These are phyloP conservation scores for Barnettozyma populi DNA, from an alignment of 805 yeast species.

Conservation along the genomic window DNA sequence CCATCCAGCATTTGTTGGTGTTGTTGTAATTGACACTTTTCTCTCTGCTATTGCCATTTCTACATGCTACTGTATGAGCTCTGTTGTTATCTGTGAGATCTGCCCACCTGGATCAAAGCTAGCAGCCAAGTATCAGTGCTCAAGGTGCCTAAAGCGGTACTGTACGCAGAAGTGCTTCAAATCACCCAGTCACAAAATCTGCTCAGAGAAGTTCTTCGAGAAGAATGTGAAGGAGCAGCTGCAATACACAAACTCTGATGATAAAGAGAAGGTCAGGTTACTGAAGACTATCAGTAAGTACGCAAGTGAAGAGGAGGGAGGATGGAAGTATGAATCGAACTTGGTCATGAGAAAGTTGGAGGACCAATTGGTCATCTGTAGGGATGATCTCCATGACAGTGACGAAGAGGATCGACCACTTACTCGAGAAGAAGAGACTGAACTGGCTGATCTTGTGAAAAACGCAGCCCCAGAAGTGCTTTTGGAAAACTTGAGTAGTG, in stretches of 20 bases:
- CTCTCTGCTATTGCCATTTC: not conserved
- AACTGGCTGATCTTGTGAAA: conserved; percentile 3
- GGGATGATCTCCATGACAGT: conserved; percentile 1
- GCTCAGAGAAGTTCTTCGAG: conserved; percentile 7
- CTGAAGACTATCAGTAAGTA: conserved; percentile 3
- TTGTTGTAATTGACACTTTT: not conserved
- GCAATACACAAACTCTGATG: not conserved
- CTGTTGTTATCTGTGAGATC: not conserved
- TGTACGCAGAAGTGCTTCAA: conserved; percentile 11
- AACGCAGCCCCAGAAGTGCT: conserved; percentile 6
- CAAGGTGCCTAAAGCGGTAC: conserved; percentile 6
- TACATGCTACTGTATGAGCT: not conserved
- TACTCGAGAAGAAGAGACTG: conserved; percentile 3
- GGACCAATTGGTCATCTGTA: not conserved
- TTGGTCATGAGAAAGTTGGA: not conserved
- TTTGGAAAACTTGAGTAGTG: conserved; percentile 1
- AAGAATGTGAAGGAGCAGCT: conserved; percentile 1
- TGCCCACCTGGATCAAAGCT: not conserved
- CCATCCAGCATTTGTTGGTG: not conserved
- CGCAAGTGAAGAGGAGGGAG: not conserved
- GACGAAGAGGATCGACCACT: conserved; percentile 2
- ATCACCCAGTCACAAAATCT: conserved; percentile 5
- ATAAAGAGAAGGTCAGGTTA: conserved; percentile 4
- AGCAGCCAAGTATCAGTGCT: conserved; percentile 6
- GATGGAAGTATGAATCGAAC: conserved; percentile 8